phyloP scores from a whole-genome alignment of 2,329 filamentous ascomycete species.

The Plenodomus tracheiphilus region DNA sequence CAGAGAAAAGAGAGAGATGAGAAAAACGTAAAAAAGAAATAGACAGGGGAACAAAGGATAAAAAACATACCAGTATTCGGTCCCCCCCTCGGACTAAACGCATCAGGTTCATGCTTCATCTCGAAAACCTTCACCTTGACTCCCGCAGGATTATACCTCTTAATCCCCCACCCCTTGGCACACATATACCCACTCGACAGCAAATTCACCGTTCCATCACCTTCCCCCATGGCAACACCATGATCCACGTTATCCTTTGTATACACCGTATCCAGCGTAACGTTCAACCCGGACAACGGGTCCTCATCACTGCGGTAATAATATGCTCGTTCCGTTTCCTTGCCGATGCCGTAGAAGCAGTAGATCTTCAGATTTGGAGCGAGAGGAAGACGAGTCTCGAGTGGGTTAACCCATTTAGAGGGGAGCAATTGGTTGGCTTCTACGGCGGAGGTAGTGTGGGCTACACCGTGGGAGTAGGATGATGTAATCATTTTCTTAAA shows the following conservation, averaged over 20 bases:
- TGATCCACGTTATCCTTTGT: slow-evolving; percentile 65
- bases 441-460: slow-evolving; percentile 77
- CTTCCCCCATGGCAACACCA: slow-evolving; percentile 93
- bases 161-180: slow-evolving; percentile 89
- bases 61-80: slow-evolving; percentile 61
- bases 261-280: slow-evolving; percentile 58
- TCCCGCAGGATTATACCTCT: slow-evolving; percentile 87
- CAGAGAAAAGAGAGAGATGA: neutral
- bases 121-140: slow-evolving; percentile 83
- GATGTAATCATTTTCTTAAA: slow-evolving; percentile 72
- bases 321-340: slow-evolving; percentile 89
- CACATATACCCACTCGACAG: slow-evolving; percentile 96
- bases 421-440: slow-evolving; percentile 62
- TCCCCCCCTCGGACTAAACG: slow-evolving; percentile 79
- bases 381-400: slow-evolving; percentile 83
- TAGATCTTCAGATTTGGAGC: slow-evolving; percentile 92
- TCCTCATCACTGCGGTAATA: slow-evolving; percentile 80
- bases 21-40: neutral
- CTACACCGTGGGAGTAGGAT: slow-evolving; percentile 87
- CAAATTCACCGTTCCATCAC: slow-evolving; percentile 94
- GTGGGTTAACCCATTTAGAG: slow-evolving; percentile 89
- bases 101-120: slow-evolving; percentile 94
- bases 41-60: neutral
- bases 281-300: slow-evolving; percentile 66
- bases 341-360: slow-evolving; percentile 96